phyloP scores from a whole-genome alignment of 2,329 filamentous ascomycete species.

The Trichoderma pleuroti region DNA sequence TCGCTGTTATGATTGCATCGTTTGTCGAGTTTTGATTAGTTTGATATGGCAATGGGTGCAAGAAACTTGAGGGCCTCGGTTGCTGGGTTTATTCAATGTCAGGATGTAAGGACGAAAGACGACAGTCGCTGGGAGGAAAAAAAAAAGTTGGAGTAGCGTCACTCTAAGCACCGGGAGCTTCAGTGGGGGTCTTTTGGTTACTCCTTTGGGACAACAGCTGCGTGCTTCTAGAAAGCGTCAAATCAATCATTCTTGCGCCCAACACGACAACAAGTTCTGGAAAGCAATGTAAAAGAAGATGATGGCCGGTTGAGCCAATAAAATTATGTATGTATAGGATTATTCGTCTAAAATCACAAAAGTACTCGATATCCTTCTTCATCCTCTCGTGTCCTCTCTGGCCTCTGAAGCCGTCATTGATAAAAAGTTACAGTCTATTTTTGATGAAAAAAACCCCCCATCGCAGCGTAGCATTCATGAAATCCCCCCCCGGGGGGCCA shows the following conservation, averaged over 20 bases:
- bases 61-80: background rate
- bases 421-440: background rate
- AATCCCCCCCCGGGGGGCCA: background rate
- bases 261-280: background rate
- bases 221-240: background rate
- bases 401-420: background rate
- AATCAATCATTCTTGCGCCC: background rate
- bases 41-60: background rate
- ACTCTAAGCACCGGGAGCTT: slow-evolving; percentile 5
- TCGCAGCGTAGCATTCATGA: background rate
- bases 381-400: background rate
- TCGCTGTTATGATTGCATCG: background rate
- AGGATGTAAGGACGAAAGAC: background rate
- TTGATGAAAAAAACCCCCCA: background rate
- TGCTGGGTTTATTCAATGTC: background rate
- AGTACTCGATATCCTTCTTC: background rate
- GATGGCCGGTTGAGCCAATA: background rate
- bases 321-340: background rate
- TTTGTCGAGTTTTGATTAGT: background rate
- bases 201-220: slow-evolving; percentile 3
- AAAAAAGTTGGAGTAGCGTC: slow-evolving; percentile 14
- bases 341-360: background rate
- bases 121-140: background rate
- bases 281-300: background rate
- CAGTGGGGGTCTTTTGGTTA: background rate